Base-by-base conservation (phyloP, 2,329 filamentous ascomycete species). In the Graphilbum fragrans region DNA sequence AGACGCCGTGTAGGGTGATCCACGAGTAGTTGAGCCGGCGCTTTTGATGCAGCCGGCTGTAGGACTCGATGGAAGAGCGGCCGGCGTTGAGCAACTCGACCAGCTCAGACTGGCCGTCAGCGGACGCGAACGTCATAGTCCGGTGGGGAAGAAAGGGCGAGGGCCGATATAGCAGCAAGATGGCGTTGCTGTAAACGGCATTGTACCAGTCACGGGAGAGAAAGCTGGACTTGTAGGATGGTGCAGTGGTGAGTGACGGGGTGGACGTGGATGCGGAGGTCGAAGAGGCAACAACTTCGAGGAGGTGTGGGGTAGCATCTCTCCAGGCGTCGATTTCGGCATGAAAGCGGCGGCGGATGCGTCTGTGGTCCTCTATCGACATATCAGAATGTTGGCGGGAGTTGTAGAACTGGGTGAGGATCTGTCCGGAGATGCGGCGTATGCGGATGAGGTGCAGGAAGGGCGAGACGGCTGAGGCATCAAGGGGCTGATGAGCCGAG, bases 1-100 rank as follows among this genome's bases (percentile, higher is more conserved):
- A 48, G 12, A 50, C 46, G n/a, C 42, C 43, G 29, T 50, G 47
- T 22, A 50, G 33, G 14, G 43, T 45, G 12, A 50, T 43, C 49
- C 49, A 50, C 7, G 49, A 50, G 41, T 49, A 50, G 35, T 50
- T 48, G 31, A 50, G 43, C 12, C 41, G 41, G 3, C 49, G 45
- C 18, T 41, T 41, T 1, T 42, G 39, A 12, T 48, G 37, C 3
- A 50, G 42, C 32, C 46, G 29, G 20, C 25, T 36, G 33, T 49
- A 48, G 11, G 41, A 20, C 27, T 36, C 20, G 18, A 46, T 43
- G 25, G 39, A 45, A 9, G 25, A 29, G 20, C 34, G 35, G 2
- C 19, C 29, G 14, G 35, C 34, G 17, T 37, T 14, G 7, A 41
- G 23, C 8, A 41, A 21, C 22, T 35, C 32, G 14, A 41, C 21